A percentile compares a stretch with the other conserved stretches of the same genome.
Evolutionary conservation across 2,329 filamentous ascomycete species (phyloP).

Genomic region (Pseudodiploospora longispora): DNA sequence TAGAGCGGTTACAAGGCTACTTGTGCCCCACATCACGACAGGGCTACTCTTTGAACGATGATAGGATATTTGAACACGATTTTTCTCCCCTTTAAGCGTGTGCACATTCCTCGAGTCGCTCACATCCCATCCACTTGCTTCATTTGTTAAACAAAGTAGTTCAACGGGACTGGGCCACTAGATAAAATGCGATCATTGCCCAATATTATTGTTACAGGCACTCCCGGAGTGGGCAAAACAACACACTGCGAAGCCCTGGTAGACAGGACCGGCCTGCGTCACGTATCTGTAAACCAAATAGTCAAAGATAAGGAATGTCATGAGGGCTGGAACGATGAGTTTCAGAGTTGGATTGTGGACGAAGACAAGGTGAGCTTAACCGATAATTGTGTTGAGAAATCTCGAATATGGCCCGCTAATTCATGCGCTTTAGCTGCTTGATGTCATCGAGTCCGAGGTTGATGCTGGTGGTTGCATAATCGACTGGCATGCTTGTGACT

Average conservation of each 20-base stretch:
- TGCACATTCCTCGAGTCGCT: no score
- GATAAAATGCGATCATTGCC: constrained; percentile 47
- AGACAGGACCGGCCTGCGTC: constrained; percentile 65
- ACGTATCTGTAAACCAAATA: constrained; percentile 82
- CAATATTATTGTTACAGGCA: constrained; percentile 93
- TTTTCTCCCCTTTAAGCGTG: no score
- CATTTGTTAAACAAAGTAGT: no score
- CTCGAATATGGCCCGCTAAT: constrained; percentile 9
- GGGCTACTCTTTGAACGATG: no score
- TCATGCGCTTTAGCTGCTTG: constrained; percentile 54
- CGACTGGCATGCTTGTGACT: constrained; percentile 96
- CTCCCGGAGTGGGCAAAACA: constrained; percentile 92
- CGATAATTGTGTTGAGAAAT: background rate
- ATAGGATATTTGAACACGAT: no score
- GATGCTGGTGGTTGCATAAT: constrained; percentile 77
- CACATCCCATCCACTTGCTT: no score
- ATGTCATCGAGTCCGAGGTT: constrained; percentile 78
- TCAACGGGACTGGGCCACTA: no score
- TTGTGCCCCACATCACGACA: no score
- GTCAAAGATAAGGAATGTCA: constrained; percentile 84
- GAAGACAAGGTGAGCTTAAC: constrained; percentile 75
- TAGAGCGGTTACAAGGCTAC: no score
- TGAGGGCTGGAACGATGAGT: constrained; percentile 79
- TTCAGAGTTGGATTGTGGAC: constrained; percentile 85
- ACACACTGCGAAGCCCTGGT: constrained; percentile 81